Conservation (phyloP, 148 eudicot genomes). For the Drosera capensis region DNA sequence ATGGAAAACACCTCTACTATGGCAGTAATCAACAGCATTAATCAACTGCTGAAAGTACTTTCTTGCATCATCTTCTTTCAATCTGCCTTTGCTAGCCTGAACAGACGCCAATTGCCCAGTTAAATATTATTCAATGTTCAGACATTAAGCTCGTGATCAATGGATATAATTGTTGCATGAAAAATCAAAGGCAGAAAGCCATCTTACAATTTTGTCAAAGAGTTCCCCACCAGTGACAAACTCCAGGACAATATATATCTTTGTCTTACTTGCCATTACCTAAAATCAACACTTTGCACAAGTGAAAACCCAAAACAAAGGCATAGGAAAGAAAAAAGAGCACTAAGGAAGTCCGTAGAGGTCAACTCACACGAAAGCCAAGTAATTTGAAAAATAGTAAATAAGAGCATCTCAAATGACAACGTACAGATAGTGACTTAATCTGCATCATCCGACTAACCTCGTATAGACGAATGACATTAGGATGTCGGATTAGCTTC, state of each 20-base stretch:
- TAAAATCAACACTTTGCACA: conserved; percentile 15
- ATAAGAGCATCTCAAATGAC: not conserved
- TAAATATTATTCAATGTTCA: not conserved
- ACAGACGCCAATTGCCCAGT: not conserved
- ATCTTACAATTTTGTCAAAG: conserved; percentile 84
- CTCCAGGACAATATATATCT: conserved; percentile 77
- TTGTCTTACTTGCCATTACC: conserved; percentile 98
- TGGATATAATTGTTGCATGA: not conserved
- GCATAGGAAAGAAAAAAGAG: not conserved
- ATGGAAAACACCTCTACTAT: conserved; percentile 88
- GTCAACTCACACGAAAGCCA: not conserved
- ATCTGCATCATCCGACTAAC: conserved; percentile 20
- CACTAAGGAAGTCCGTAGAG: not conserved
- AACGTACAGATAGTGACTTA: not conserved
- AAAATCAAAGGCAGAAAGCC: conserved; percentile 1
- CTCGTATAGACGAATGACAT: conserved; percentile 81
- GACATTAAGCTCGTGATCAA: not conserved
- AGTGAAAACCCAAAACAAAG: not conserved
- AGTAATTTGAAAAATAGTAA: not conserved
- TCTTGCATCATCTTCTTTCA: conserved; percentile 91
- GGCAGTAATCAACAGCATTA: conserved; percentile 92
- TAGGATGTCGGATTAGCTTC: conserved; percentile 80
- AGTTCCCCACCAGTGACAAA: conserved; percentile 94
- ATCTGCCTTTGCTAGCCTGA: conserved; percentile 73
- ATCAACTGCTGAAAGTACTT: conserved; percentile 89